These are phyloP conservation scores for Sphaerobolus stellatus DNA, from an alignment of 1,284 basidiomycete genomes.

Conservation along the genomic window DNA sequence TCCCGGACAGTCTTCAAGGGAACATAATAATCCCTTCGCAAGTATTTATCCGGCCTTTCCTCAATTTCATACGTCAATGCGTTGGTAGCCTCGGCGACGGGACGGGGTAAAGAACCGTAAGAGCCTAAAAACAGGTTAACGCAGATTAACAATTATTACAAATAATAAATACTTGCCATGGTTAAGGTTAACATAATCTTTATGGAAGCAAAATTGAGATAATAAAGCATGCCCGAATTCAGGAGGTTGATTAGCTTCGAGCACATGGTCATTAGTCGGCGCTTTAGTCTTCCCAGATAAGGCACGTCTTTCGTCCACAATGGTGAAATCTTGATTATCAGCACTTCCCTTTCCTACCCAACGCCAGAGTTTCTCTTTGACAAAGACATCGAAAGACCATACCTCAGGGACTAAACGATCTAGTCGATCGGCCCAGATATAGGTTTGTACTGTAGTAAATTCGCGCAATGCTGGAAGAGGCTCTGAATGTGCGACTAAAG, in stretches of 20 bases:
- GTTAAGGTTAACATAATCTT: constrained; percentile 65
- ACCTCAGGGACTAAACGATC: constrained; percentile 52
- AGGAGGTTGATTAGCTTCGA: constrained; percentile 32
- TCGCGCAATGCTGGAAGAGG: constrained; percentile 12
- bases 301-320: constrained; percentile 42
- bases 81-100: constrained; percentile 54
- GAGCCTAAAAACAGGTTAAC: constrained; percentile 45
- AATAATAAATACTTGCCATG: constrained; percentile 43
- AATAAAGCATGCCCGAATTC: constrained; percentile 60
- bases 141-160: not conserved
- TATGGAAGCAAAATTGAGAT: constrained; percentile 58
- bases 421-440: constrained; percentile 60
- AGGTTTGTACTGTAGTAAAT: constrained; percentile 58
- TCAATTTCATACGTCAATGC: constrained; percentile 52
- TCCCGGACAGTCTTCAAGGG: constrained; percentile 45
- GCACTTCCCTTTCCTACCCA: constrained; percentile 54
- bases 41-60: constrained; percentile 62
- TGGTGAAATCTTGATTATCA: constrained; percentile 41
- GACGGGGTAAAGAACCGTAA: constrained; percentile 65
- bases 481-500: constrained; percentile 28
- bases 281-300: constrained; percentile 16
- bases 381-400: constrained; percentile 79
- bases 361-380: constrained; percentile 65
- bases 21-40: constrained; percentile 43
- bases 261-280: not conserved